Percentiles rank a stretch among this genome's conserved stretches.
These are phyloP conservation scores for Raffaelea albimanens DNA, from an alignment of 2,329 filamentous ascomycete genomes.

Conservation along the genomic window DNA sequence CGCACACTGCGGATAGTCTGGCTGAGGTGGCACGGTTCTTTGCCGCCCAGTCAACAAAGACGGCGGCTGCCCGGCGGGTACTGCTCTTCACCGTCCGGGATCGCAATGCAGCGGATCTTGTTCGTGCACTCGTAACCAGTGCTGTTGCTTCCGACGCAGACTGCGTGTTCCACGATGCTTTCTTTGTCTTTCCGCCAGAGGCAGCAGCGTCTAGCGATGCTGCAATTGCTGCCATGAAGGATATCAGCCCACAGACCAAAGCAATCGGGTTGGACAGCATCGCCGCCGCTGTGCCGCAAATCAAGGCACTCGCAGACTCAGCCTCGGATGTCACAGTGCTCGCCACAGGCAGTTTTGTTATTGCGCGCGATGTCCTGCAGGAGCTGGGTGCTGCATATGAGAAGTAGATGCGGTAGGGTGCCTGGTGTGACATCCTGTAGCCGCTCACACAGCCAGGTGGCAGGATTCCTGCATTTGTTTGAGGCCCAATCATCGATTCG, in stretches of 20 bases:
- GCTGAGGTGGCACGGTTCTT: constrained; percentile 79
- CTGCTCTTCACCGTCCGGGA: constrained; percentile 87
- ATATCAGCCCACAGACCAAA: constrained; percentile 4
- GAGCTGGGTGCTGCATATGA: constrained; percentile 11
- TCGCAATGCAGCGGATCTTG: constrained; percentile 44
- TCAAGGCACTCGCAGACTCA: constrained; percentile 25
- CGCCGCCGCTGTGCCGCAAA: constrained; percentile 42
- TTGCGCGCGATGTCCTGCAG: constrained; percentile 31
- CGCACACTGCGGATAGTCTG: constrained; percentile 86
- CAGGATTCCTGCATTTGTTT: no score
- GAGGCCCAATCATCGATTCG: no score
- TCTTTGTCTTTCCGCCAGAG: constrained; percentile 11
- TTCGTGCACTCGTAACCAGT: constrained; percentile 34
- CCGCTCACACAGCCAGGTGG: no score
- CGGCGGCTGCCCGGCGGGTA: constrained; percentile 23
- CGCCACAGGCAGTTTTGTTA: constrained; percentile 37
- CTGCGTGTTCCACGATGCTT: constrained; percentile 16
- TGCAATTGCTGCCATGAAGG: not conserved
- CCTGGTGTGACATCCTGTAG: no score
- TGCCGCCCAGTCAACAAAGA: constrained; percentile 23
- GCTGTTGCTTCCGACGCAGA: constrained; percentile 25
- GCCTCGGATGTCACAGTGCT: constrained; percentile 30
- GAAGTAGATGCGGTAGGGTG: no score
- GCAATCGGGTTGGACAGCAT: constrained; percentile 39
- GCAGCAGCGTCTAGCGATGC: not conserved